A percentile compares a stretch with the other conserved stretches of the same genome.
phyloP scores from a whole-genome alignment of 805 yeast species.

The Candida silvicultrix region DNA sequence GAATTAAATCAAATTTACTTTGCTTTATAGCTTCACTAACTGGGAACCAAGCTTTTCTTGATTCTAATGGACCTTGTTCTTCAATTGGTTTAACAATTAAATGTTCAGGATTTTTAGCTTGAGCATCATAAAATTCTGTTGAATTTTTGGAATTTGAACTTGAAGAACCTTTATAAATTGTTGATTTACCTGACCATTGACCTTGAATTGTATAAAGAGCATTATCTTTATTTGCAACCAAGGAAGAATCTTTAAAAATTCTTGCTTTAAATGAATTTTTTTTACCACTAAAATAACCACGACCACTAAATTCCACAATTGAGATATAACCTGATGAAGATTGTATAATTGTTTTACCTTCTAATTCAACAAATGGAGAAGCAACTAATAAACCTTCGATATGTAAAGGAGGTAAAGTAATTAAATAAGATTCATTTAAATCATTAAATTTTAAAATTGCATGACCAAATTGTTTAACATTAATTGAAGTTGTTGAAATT shows the following conservation, averaged over 20 bases:
- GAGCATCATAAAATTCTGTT: conserved; percentile 60
- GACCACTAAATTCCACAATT: conserved; percentile 75
- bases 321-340: conserved; percentile 72
- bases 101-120: conserved; percentile 41
- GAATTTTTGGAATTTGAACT: conserved; percentile 36
- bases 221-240: conserved; percentile 47
- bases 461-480: conserved; percentile 90
- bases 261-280: conserved; percentile 89
- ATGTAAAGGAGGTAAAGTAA: conserved; percentile 92
- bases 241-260: conserved; percentile 47
- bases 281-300: conserved; percentile 94
- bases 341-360: conserved; percentile 81
- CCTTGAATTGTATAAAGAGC: conserved; percentile 80
- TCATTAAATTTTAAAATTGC: conserved; percentile 64
- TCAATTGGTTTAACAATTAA: conserved; percentile 75
- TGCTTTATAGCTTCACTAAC: conserved; percentile 82
- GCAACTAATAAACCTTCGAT: conserved; percentile 90
- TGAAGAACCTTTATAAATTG: conserved; percentile 50
- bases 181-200: conserved; percentile 84
- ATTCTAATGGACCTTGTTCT: conserved; percentile 74
- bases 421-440: conserved; percentile 59
- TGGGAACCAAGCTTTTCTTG: conserved; percentile 82
- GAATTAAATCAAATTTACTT: conserved; percentile 72
- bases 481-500: conserved; percentile 70
- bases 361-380: conserved; percentile 91